Base-by-base conservation (phyloP, 73 alveolate genomes). In the Durusdinium trenchii region DNA sequence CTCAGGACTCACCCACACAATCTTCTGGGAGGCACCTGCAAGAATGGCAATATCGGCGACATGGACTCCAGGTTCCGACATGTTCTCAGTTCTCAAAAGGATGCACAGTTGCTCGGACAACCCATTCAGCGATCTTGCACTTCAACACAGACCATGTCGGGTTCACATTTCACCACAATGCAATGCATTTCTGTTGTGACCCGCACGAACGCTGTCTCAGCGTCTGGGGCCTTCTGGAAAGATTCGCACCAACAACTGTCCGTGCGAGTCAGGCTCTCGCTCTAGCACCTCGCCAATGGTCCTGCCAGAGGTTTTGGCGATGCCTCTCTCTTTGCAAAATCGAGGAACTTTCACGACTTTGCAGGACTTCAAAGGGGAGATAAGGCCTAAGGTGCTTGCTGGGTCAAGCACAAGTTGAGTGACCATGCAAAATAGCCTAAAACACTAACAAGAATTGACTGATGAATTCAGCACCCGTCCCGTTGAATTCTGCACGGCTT, bases 401-500 rank as follows among this genome's bases (percentile, higher is more conserved):
- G 14, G 20, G 32, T 35, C 9, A 40, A 23, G 38, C 20, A 10
- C 40, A 35, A 62, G 18, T 7, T 7, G 76, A 26, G 18, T 62
- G 20, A 35, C 36, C 36, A 62, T 10, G 36, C 18, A 20, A 62
- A 62, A 12, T 32, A 64, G 10, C 6, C 79, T 64, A 64, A 2
- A 16, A 18, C 45, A 64, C n/a, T n/a, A n/a, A n/a, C n/a, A n/a
- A n/a, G n/a, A n/a, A n/a, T n/a, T n/a, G n/a, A 30, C 36, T 9
- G 76, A 35, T 23, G 40, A 57, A 16, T 16, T 57, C n/a, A n/a
- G n/a, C 73, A 60, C 38, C 75, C 36, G 97, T 90, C 97, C 97
- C 97, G 87, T 90, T 90, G 97, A 90, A 90, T 87, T 90, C 97
- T 23, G 97, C 97, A 43, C 97, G 97, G 75, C 97, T 90, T 20